phyloP scores from a whole-genome alignment of 129 eudicot genomes.

The Pittosporum tobira region DNA sequence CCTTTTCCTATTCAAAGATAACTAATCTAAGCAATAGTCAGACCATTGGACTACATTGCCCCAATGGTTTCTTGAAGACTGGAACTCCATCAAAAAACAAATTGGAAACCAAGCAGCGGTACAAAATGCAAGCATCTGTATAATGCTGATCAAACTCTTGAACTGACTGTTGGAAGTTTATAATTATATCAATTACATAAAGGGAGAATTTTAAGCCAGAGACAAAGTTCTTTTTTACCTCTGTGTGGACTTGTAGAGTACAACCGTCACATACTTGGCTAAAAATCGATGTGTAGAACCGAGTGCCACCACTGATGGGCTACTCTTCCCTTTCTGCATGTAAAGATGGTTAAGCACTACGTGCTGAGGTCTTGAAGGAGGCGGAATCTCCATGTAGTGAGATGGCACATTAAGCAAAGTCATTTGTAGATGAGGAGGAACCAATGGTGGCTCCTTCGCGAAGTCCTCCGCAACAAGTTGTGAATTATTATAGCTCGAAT shows the following conservation, averaged over 20 bases:
- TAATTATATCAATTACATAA: constrained; percentile 9
- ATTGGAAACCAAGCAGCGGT: neutral
- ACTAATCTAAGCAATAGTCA: no score
- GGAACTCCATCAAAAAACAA: no score
- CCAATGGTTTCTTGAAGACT: no score
- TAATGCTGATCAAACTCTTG: neutral
- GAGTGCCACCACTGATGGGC: constrained; percentile 80
- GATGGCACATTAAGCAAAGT: constrained; percentile 66
- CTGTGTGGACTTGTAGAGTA: constrained; percentile 86
- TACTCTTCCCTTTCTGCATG: constrained; percentile 79
- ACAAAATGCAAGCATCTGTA: neutral
- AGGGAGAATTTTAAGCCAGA: constrained; percentile 1
- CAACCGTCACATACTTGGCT: constrained; percentile 83
- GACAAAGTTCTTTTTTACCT: constrained; percentile 25
- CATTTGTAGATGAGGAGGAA: constrained; percentile 79
- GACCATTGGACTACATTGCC: no score
- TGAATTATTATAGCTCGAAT: constrained; percentile 54
- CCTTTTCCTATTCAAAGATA: no score
- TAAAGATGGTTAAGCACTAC: constrained; percentile 94
- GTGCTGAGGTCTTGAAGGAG: constrained; percentile 79
- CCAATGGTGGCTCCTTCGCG: constrained; percentile 80
- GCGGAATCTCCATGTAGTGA: constrained; percentile 62
- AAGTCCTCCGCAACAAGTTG: constrained; percentile 69
- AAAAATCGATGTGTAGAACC: constrained; percentile 81
- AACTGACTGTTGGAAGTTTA: neutral